phyloP scores from a whole-genome alignment of 345 rosid genomes.

The Carallia pectinifolia region DNA sequence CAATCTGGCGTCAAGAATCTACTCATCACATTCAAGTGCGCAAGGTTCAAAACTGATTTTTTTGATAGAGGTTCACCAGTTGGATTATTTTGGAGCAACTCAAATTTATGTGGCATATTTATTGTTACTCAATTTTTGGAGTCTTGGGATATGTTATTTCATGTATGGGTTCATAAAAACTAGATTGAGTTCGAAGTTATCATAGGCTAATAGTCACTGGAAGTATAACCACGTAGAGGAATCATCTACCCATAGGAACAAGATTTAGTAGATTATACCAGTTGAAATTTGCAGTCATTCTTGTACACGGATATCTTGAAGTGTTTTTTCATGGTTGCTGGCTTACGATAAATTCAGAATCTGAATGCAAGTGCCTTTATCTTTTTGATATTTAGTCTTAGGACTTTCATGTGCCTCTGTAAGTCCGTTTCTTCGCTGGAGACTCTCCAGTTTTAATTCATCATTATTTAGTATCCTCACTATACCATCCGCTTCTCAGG shows the following conservation, averaged over 20 bases:
- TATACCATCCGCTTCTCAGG: too few species aligned
- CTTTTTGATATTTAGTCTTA: neutral
- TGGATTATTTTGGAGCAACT: conserved; percentile 14
- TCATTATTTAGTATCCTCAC: too few species aligned
- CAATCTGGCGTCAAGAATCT: conserved; percentile 92
- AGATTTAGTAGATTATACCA: neutral
- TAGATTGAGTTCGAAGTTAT: neutral
- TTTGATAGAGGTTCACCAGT: conserved; percentile 8
- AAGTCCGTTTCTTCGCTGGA: too few species aligned
- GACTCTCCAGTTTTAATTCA: too few species aligned
- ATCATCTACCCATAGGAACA: neutral
- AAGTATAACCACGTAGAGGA: neutral
- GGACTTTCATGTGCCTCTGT: too few species aligned
- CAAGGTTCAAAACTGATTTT: conserved; percentile 56
- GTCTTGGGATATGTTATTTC: conserved; percentile 6
- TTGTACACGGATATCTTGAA: neutral
- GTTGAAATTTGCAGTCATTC: neutral
- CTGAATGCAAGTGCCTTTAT: neutral
- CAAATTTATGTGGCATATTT: conserved; percentile 1
- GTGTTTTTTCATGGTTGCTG: neutral
- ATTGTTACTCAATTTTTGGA: neutral
- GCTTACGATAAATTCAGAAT: neutral
- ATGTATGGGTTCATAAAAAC: neutral
- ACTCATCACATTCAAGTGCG: conserved; percentile 96
- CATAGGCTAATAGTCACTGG: neutral